Evolutionary conservation across 2,329 filamentous ascomycete genomes (phyloP).

Genomic region (Penicillium sp.): DNA sequence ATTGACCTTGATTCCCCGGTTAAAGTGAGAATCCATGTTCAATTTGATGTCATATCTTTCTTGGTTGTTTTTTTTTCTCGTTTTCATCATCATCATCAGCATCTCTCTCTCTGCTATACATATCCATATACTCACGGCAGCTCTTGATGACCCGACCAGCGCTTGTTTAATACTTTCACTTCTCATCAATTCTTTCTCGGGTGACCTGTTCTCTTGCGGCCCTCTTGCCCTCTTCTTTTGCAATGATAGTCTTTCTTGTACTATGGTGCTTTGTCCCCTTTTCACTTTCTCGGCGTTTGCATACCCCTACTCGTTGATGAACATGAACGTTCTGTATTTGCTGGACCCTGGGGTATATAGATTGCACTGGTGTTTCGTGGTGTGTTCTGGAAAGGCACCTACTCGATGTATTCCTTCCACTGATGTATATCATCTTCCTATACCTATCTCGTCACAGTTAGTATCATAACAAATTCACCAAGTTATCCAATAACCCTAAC

Average conservation of each 20-base stretch:
- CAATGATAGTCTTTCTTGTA: constrained; percentile 10
- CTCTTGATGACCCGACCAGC: background rate
- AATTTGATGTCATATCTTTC: constrained; percentile 1
- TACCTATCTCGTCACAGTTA: too few relatives aligned
- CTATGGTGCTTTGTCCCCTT: constrained; percentile 4
- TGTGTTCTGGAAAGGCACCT: constrained; percentile 3
- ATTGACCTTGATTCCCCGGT: constrained; percentile 25
- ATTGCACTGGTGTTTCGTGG: constrained; percentile 15
- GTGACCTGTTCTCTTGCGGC: background rate
- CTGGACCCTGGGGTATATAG: constrained; percentile 10
- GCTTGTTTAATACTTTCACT: background rate
- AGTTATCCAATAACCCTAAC: too few relatives aligned
- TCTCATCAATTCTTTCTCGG: background rate
- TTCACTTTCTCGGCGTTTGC: constrained; percentile 12
- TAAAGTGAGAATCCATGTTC: constrained; percentile 17
- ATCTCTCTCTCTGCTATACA: background rate
- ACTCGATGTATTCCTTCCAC: constrained; percentile 9
- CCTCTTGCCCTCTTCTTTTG: constrained; percentile 4
- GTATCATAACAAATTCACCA: too few relatives aligned
- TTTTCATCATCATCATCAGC: background rate
- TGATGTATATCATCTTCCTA: constrained; percentile 1
- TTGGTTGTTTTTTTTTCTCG: too few relatives aligned
- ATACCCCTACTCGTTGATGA: constrained; percentile 21
- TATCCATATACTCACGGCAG: constrained; percentile 18
- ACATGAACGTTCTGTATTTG: constrained; percentile 15